These are phyloP conservation scores for Remersonia thermophila DNA, from an alignment of 2,329 filamentous ascomycete genomes.

Conservation along the genomic window DNA sequence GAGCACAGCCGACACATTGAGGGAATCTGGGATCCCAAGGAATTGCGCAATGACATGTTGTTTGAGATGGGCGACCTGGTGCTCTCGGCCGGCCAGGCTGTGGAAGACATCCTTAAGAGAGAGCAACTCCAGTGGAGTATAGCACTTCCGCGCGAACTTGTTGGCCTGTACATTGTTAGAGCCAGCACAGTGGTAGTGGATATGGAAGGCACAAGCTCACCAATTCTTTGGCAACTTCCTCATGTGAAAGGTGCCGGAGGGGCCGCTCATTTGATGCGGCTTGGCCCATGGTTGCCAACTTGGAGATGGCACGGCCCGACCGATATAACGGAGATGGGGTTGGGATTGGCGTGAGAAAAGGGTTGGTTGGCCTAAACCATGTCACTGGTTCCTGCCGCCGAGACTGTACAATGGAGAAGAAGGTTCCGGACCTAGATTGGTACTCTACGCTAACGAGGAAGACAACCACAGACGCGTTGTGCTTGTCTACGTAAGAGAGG, in stretches of 20 bases:
- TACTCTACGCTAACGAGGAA: too few relatives aligned
- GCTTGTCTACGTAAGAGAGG: too few relatives aligned
- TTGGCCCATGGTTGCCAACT: conserved; percentile 43
- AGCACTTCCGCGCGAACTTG: conserved; percentile 57
- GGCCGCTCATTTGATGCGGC: conserved; percentile 34
- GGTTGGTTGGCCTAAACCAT: too few relatives aligned
- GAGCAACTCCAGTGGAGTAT: conserved; percentile 59
- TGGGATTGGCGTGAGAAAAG: too few relatives aligned
- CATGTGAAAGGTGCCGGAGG: conserved; percentile 30
- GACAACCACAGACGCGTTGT: too few relatives aligned
- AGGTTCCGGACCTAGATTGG: too few relatives aligned
- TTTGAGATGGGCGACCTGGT: conserved; percentile 51
- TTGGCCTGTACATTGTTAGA: conserved; percentile 32
- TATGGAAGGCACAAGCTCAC: conserved; percentile 24
- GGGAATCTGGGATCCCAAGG: conserved; percentile 58
- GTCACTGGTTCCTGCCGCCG: too few relatives aligned
- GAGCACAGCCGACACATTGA: conserved; percentile 53
- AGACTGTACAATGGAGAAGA: too few relatives aligned
- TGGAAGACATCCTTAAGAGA: conserved; percentile 63
- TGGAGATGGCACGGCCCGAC: too few relatives aligned
- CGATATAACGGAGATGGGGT: too few relatives aligned
- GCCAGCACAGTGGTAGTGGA: not conserved
- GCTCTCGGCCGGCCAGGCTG: conserved; percentile 53
- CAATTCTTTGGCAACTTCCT: conserved; percentile 39
- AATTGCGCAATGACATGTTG: conserved; percentile 60